Evolutionary conservation across 768 basidiomycete species (phyloP).

Genomic region (Amanita muscaria): DNA sequence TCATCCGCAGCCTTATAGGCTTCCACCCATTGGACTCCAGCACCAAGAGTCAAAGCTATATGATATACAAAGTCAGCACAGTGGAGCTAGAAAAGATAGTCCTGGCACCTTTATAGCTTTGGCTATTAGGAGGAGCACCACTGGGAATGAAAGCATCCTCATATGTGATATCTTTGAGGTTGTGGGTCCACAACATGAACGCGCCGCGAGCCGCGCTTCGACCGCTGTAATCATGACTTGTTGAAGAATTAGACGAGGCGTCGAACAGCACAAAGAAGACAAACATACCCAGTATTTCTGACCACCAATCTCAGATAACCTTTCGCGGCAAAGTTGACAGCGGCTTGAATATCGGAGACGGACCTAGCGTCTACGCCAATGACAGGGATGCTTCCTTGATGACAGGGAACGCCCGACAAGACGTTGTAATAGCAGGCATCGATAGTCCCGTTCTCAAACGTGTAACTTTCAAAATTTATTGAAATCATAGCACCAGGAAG

Average conservation of each 20-base stretch:
- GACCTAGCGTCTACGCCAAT: constrained; percentile 33
- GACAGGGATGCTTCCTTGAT: constrained; percentile 34
- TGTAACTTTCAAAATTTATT: constrained; percentile 10
- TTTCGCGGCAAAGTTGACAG: constrained; percentile 1
- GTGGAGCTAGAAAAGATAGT: background rate
- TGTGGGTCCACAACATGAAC: constrained; percentile 33
- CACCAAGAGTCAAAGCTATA: constrained; percentile 24
- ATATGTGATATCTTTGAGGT: constrained; percentile 27
- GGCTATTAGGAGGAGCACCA: constrained; percentile 19
- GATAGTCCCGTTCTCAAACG: constrained; percentile 30
- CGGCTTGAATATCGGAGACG: constrained; percentile 29
- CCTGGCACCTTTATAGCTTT: constrained; percentile 6
- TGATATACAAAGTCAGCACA: background rate
- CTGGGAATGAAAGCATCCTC: constrained; percentile 21
- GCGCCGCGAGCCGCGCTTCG: constrained; percentile 32
- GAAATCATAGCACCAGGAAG: constrained; percentile 9
- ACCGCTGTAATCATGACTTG: constrained; percentile 37
- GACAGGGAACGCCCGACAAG: constrained; percentile 28
- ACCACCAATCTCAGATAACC: constrained; percentile 30
- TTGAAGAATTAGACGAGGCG: constrained; percentile 8
- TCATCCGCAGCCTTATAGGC: constrained; percentile 30
- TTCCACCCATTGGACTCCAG: constrained; percentile 39
- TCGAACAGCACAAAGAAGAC: background rate
- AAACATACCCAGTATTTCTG: constrained; percentile 24
- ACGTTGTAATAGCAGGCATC: constrained; percentile 44